A percentile compares a stretch with the other conserved stretches of the same genome.
Evolutionary conservation across 2,329 filamentous ascomycete species (phyloP).

Genomic region (Trichophyton verrucosum): DNA sequence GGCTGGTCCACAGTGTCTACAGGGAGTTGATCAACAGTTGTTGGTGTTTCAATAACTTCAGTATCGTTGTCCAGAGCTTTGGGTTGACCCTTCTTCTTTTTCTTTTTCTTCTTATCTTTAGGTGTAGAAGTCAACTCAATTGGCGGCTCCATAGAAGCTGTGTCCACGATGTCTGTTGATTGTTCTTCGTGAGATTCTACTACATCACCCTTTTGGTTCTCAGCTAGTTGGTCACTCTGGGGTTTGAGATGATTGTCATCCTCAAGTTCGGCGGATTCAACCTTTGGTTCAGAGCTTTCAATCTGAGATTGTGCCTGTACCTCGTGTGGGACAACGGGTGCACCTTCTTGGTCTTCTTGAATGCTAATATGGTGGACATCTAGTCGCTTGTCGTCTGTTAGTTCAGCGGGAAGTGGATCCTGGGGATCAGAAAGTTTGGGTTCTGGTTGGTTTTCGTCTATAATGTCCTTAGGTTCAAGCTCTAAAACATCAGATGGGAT

Average conservation of each 20-base stretch:
- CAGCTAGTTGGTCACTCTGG: background rate
- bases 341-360: background rate
- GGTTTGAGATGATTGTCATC: background rate
- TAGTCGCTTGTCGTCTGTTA: background rate
- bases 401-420: background rate
- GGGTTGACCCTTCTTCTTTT: background rate
- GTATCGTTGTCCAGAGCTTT: background rate
- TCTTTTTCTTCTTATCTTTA: conserved; percentile 2
- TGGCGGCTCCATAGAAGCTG: background rate
- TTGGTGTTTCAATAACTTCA: background rate
- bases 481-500: background rate
- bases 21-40: background rate
- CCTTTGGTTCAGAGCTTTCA: background rate
- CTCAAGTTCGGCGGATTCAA: background rate
- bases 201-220: background rate
- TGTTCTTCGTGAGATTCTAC: background rate
- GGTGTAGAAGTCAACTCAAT: background rate
- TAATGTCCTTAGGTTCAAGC: background rate
- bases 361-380: background rate
- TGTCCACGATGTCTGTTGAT: background rate
- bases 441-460: background rate
- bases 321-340: background rate
- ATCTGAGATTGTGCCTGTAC: background rate
- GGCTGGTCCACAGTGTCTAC: background rate
- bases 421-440: background rate